Base-by-base conservation (phyloP, 805 yeast genomes). In the Pichia gijzeniarum region DNA sequence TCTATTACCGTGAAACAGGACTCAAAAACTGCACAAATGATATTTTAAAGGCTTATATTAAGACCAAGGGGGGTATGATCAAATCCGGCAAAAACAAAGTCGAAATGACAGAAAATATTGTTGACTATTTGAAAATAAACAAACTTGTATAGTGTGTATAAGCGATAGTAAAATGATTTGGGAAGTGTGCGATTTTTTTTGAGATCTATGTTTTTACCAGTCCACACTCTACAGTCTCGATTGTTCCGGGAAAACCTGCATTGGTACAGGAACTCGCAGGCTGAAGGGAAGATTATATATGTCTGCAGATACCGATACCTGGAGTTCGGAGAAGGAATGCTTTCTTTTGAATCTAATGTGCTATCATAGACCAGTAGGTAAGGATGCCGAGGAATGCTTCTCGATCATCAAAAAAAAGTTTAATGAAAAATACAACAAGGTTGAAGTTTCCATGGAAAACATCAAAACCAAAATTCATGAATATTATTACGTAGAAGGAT, bases 21-120 rank as follows among this genome's bases (percentile, higher is more conserved):
- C 38, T 46, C 17, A 25, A 41, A 28, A 38, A 33, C 8, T 46
- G 45, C n/a, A 46, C 48, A 10, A 41, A 41, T 19, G 43, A 43
- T 10, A 28, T 30, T n/a, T 28, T 50, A 60, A 43, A 48, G 6
- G 49, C 55, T 19, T 73, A 70, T 48, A 65, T 68, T 40, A 55
- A 53, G 18, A 57, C 63, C 20, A 66, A 71, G 49, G 61, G 63
- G 35, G 61, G 55, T 22, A 38, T 51, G 37, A 71, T 72, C 17
- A 62, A 59, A 25, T 47, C 52, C 22, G 78, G 70, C 0, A 53
- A 63, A 1, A 68, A 61, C 40, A 76, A 74, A 53, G 63, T 53
- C 14, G 79, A 67, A 28, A 56, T 74, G 58, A 62, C 76, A 16
- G 67, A 62, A 8, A 72, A 68, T 48, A 73, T 76, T 19, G 43